Conservation (phyloP, 495 filamentous ascomycete species). For the Penicillium coffeae region DNA sequence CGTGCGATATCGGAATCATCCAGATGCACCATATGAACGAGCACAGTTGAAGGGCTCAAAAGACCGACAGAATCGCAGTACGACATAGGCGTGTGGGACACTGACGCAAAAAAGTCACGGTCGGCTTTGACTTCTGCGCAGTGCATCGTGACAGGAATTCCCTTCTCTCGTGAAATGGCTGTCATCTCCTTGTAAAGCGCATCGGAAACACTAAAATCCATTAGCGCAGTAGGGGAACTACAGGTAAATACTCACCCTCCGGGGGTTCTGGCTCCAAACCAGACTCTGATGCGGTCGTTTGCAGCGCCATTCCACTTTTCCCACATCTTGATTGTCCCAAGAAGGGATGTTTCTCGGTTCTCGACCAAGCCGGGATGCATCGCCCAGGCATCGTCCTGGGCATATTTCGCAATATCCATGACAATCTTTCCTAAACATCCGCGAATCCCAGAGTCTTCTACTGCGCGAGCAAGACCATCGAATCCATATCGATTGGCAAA, state of each 20-base stretch:
- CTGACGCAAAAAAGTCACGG: slow-evolving; percentile 37
- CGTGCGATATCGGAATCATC: slow-evolving; percentile 40
- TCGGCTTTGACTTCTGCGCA: slow-evolving; percentile 38
- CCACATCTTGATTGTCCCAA: slow-evolving; percentile 41
- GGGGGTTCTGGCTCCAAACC: slow-evolving; percentile 50
- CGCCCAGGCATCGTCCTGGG: slow-evolving; percentile 43
- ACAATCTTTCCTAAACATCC: slow-evolving; percentile 45
- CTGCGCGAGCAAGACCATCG: slow-evolving; percentile 42
- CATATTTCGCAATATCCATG: slow-evolving; percentile 38
- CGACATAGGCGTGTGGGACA: slow-evolving; percentile 42
- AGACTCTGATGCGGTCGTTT: slow-evolving; percentile 46
- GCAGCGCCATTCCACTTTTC: slow-evolving; percentile 47
- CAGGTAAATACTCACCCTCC: slow-evolving; percentile 32
- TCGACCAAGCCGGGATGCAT: slow-evolving; percentile 49
- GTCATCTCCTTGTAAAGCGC: slow-evolving; percentile 45
- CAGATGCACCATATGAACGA: slow-evolving; percentile 47
- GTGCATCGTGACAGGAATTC: slow-evolving; percentile 42
- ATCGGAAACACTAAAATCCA: slow-evolving; percentile 36
- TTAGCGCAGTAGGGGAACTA: not conserved
- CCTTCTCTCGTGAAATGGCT: slow-evolving; percentile 35
- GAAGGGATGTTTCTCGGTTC: slow-evolving; percentile 39
- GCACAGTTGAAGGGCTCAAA: slow-evolving; percentile 34
- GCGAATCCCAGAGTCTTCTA: slow-evolving; percentile 46
- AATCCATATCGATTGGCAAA: slow-evolving; percentile 46
- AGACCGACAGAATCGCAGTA: slow-evolving; percentile 39